A percentile compares a stretch with the other conserved stretches of the same genome.
Conservation (phyloP, 1,284 basidiomycete genomes). For the Pholiota adiposa region DNA sequence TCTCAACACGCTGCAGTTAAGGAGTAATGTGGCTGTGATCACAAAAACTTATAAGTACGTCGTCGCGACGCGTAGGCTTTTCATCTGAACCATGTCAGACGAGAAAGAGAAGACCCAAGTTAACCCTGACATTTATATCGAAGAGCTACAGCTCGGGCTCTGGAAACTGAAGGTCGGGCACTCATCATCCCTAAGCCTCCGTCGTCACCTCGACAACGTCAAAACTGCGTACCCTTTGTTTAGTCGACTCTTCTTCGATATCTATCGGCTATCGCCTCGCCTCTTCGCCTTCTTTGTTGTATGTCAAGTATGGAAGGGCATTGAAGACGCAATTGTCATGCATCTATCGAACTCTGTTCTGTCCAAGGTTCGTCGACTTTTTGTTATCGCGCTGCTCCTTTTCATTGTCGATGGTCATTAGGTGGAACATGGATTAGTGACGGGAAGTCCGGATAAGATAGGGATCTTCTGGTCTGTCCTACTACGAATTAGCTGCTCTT, state of each 20-base stretch:
- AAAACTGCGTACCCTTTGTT: constrained; percentile 14
- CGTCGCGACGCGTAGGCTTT: neutral
- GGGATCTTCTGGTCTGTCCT: constrained; percentile 6
- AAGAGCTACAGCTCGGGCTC: constrained; percentile 14
- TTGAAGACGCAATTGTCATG: constrained; percentile 15
- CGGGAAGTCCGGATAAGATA: constrained; percentile 1
- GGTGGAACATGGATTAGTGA: constrained; percentile 12
- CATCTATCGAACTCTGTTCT: constrained; percentile 17
- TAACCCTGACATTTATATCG: neutral
- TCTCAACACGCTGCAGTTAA: neutral
- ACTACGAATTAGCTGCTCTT: constrained; percentile 2
- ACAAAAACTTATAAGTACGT: neutral
- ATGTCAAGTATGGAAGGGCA: constrained; percentile 17
- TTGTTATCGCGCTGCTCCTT: neutral
- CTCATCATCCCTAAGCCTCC: neutral
- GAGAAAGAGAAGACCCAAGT: neutral
- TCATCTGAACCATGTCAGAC: neutral
- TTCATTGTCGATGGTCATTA: neutral
- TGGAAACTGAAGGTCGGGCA: constrained; percentile 16
- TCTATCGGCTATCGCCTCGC: constrained; percentile 10
- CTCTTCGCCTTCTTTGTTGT: constrained; percentile 11
- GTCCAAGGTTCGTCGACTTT: constrained; percentile 3
- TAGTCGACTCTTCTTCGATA: constrained; percentile 3
- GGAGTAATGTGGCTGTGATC: neutral
- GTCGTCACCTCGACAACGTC: constrained; percentile 1